These are phyloP conservation scores for Ogataea trehalophila DNA, from an alignment of 805 yeast genomes.

Conservation along the genomic window DNA sequence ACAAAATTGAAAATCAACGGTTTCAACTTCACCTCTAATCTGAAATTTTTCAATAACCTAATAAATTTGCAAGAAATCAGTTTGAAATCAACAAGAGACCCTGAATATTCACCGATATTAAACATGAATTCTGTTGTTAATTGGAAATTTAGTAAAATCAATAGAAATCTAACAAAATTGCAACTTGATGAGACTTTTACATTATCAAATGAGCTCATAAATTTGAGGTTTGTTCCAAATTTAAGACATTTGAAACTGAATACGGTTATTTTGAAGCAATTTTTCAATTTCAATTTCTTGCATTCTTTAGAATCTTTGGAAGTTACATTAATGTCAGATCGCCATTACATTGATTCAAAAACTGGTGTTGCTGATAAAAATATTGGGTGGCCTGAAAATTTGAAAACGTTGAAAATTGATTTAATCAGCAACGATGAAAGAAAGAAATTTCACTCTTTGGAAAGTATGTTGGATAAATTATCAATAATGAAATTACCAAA, in stretches of 20 bases:
- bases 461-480: conserved; percentile 3
- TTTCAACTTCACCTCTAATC: conserved; percentile 2
- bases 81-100: conserved; percentile 8
- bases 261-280: neutral
- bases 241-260: conserved; percentile 1
- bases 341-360: neutral
- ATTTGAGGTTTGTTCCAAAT: conserved; percentile 1
- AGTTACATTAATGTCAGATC: conserved; percentile 7
- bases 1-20: conserved; percentile 3
- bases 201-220: conserved; percentile 3
- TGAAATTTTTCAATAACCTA: conserved; percentile 5
- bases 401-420: neutral
- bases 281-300: conserved; percentile 2
- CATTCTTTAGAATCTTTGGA: neutral
- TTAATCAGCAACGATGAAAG: conserved; percentile 10
- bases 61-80: conserved; percentile 1
- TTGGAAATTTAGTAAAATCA: neutral
- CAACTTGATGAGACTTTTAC: neutral
- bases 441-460: conserved; percentile 3
- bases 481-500: conserved; percentile 4
- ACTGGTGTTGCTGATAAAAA: neutral
- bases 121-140: neutral
- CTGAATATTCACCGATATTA: conserved; percentile 3
- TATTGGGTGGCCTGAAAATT: conserved; percentile 8
- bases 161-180: neutral